Percentiles rank a stretch among this genome's conserved stretches.
These are phyloP conservation scores for Eucalyptus victrix DNA, from an alignment of 345 rosid species.

Conservation along the genomic window DNA sequence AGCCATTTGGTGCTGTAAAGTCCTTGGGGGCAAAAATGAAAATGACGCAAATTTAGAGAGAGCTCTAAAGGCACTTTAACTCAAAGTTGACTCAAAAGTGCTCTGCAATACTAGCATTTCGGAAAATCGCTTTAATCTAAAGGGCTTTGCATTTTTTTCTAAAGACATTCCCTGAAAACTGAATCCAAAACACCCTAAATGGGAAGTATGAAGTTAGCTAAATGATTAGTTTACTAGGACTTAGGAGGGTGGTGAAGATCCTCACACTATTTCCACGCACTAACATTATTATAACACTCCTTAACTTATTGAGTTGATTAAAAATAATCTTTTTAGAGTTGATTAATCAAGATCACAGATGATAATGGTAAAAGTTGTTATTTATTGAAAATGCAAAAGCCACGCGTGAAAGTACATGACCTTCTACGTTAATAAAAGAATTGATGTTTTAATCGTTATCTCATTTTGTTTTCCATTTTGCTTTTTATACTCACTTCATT, in stretches of 20 bases:
- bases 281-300: not conserved
- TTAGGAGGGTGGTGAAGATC: not conserved
- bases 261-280: not conserved
- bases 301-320: not conserved
- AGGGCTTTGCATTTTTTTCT: too few species aligned
- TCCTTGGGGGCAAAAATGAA: not conserved
- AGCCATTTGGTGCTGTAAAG: not conserved
- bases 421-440: not conserved
- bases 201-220: not conserved
- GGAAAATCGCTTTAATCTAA: too few species aligned
- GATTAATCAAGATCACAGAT: not conserved
- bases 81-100: too few species aligned
- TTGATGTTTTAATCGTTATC: not conserved
- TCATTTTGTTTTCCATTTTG: not conserved
- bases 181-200: not conserved
- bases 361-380: not conserved
- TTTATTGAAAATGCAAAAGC: not conserved
- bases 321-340: not conserved
- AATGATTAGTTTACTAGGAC: not conserved
- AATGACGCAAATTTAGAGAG: too few species aligned
- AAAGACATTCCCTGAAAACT: not conserved
- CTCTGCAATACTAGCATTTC: accelerated
- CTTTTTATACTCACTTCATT: not conserved
- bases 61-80: too few species aligned
- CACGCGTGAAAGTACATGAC: not conserved